Conservation (phyloP, 164 flowering plant species). For the Buxus sempervirens region DNA sequence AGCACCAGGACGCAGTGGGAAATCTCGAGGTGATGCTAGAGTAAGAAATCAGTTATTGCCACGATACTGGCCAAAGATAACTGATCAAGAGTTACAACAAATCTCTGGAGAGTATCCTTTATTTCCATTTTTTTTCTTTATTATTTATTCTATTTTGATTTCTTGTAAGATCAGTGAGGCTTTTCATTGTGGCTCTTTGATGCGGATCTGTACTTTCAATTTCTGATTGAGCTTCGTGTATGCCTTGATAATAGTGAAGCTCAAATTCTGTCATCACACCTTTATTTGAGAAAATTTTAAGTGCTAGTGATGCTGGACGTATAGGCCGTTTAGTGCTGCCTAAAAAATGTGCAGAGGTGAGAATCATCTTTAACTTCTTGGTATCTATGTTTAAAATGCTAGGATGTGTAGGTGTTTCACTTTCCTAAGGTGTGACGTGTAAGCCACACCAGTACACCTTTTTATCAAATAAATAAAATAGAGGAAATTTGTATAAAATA, state of each 20-base stretch:
- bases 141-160: constrained; percentile 11
- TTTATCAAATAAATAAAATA: too few species aligned
- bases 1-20: constrained; percentile 40
- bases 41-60: constrained; percentile 58
- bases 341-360: constrained; percentile 95
- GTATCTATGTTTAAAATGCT: too few species aligned
- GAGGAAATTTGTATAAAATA: too few species aligned
- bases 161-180: neutral
- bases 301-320: constrained; percentile 87
- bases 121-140: constrained; percentile 4
- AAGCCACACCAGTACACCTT: too few species aligned
- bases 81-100: constrained; percentile 65
- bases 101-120: constrained; percentile 68
- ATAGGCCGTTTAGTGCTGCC: constrained; percentile 93
- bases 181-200: neutral
- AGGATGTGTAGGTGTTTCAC: too few species aligned
- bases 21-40: constrained; percentile 47
- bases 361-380: constrained; percentile 12
- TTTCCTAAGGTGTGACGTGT: neutral
- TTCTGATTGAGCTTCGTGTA: neutral
- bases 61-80: constrained; percentile 68
- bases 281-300: constrained; percentile 60
- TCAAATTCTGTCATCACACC: constrained; percentile 59
- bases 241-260: constrained; percentile 51
- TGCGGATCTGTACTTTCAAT: neutral